phyloP scores from a whole-genome alignment of 2,329 filamentous ascomycete species.

The Tolypocladium capitatum region DNA sequence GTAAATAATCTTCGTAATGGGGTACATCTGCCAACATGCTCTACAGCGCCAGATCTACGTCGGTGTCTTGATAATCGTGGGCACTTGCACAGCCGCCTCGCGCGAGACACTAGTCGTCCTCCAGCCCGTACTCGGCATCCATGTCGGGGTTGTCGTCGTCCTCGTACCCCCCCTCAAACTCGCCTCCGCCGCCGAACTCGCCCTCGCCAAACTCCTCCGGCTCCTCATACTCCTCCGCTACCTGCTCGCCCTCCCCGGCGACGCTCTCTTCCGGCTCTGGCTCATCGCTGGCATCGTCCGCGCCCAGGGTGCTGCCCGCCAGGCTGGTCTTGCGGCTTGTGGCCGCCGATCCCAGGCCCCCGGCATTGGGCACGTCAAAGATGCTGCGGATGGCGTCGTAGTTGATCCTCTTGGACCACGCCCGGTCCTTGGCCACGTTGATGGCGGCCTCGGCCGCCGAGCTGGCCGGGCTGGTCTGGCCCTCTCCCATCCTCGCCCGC shows the following conservation, averaged over 20 bases:
- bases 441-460: conserved; percentile 57
- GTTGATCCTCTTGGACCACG: conserved; percentile 63
- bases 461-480: conserved; percentile 50
- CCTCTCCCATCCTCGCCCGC: conserved; percentile 47
- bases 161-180: conserved; percentile 16
- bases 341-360: conserved; percentile 35
- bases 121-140: conserved; percentile 22
- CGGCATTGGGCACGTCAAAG: conserved; percentile 33
- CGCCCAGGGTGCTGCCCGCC: conserved; percentile 22
- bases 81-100: background rate
- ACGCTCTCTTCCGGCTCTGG: conserved; percentile 22
- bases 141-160: conserved; percentile 24
- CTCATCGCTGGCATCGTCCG: conserved; percentile 20
- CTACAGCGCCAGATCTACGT: background rate
- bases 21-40: background rate
- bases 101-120: conserved; percentile 8
- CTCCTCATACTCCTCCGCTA: conserved; percentile 16
- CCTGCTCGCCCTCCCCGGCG: conserved; percentile 19
- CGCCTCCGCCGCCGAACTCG: conserved; percentile 17
- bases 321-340: conserved; percentile 31
- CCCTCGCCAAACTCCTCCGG: conserved; percentile 20
- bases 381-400: conserved; percentile 50
- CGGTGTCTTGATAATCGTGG: background rate
- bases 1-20: background rate
- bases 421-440: conserved; percentile 52